Evolutionary conservation across 2,329 filamentous ascomycete genomes (phyloP), one percentile per base, ranked within the genome.

Genomic region (Xylariomycetidae sp.): DNA sequence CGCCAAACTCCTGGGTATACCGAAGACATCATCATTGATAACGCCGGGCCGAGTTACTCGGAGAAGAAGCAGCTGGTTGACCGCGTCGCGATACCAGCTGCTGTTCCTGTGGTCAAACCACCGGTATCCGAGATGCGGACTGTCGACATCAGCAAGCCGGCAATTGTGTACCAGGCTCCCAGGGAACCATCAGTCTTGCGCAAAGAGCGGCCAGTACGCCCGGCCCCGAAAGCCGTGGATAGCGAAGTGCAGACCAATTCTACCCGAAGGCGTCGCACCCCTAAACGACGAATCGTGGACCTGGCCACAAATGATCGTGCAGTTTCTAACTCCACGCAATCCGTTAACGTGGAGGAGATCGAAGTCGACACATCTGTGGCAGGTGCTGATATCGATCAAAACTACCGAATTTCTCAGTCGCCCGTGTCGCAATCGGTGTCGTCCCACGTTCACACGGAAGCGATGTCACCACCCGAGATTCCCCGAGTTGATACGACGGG

Each of bases 11-110:
- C 90, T 9, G 92, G 92, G 5, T 94, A 92, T 52, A 83, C 81
- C 0, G 85, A 95, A 45, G 92, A 98, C 53, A 79, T 96, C 39
- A 69, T 87, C 28, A 90, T 98, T 48, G 92, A 98, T 56, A 81
- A 83, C 2, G 76, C 77, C 20, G 82, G 82, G 0, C 90, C 92
- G 1, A 82, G 75, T n/a, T 93, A 87, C 52, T 75, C 79, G 12
- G 92, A 98, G 65, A 81, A 79, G 54, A 87, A 87, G 50, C 82
- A 85, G 45, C 70, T 98, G 26, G 74, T 89, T 5, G 89, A 95
- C 31, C 79, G 89, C 29, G 85, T 72, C 9, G 82, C 85, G 2
- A 80, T 93, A 47, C 77, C 81, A 13, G 74, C 83, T 17, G 79
- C 75, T 23, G 79, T 88, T 7, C 87, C 88, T 0, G 80, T 94